Evolutionary conservation across 805 yeast genomes (phyloP).

Genomic region (Blastobotrys peoriensis): DNA sequence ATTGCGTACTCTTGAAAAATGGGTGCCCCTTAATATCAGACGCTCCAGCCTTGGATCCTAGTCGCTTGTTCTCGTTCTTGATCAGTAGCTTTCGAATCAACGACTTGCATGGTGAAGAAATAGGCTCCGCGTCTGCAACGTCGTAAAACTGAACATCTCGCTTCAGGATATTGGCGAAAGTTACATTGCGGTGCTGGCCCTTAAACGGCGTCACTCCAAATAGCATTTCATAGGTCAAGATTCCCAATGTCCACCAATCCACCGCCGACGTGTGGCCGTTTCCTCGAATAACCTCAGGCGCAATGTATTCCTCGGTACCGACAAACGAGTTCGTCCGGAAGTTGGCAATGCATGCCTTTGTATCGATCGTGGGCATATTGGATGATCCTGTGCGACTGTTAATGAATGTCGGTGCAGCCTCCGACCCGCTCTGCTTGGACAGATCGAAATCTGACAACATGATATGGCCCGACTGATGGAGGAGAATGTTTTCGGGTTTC

Average conservation of each 20-base stretch:
- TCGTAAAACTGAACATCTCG: constrained; percentile 79
- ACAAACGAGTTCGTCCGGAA: constrained; percentile 97
- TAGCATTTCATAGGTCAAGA: constrained; percentile 87
- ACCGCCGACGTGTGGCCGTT: constrained; percentile 97
- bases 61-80: constrained; percentile 81
- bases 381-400: constrained; percentile 30
- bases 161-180: constrained; percentile 82
- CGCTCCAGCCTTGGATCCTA: constrained; percentile 93
- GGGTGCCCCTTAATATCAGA: constrained; percentile 88
- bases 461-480: constrained; percentile 96
- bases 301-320: constrained; percentile 97
- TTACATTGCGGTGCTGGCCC: constrained; percentile 80
- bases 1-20: constrained; percentile 84
- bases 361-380: constrained; percentile 66
- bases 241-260: constrained; percentile 99
- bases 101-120: constrained; percentile 71
- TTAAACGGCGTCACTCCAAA: constrained; percentile 96
- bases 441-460: constrained; percentile 96
- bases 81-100: constrained; percentile 74
- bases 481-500: constrained; percentile 90
- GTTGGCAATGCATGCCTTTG: constrained; percentile 92
- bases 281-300: constrained; percentile 96
- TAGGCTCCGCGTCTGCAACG: constrained; percentile 39
- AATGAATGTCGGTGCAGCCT: constrained; percentile 69
- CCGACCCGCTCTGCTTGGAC: constrained; percentile 77